Evolutionary conservation across 208 protist species (phyloP).

Genomic region (Acanthamoeba quina): DNA sequence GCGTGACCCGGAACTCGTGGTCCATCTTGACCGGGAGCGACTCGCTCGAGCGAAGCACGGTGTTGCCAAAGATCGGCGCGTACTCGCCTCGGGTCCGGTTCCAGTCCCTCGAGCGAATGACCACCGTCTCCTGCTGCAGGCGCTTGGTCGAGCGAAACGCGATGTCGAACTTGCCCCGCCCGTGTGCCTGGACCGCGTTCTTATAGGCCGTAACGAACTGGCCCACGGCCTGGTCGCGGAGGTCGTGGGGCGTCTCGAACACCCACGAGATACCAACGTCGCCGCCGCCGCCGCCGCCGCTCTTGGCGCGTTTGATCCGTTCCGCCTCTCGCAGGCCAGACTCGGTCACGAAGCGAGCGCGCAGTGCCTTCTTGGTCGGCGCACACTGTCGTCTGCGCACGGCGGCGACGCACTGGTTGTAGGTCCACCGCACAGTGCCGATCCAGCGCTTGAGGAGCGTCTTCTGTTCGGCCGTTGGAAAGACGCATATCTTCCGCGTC

Average conservation of each 20-base stretch:
- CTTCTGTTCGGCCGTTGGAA: background rate
- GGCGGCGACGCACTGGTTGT: constrained; percentile 5
- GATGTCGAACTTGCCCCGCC: background rate
- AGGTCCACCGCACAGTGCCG: constrained; percentile 34
- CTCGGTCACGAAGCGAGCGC: constrained; percentile 8
- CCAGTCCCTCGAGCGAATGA: background rate
- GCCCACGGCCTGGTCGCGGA: constrained; percentile 37
- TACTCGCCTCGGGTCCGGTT: constrained; percentile 12
- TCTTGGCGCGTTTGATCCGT: background rate
- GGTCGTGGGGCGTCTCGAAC: constrained; percentile 4
- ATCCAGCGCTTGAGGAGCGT: constrained; percentile 45
- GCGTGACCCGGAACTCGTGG: background rate
- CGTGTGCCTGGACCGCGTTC: background rate
- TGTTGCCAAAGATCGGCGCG: background rate
- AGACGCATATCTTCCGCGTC: too few relatives aligned
- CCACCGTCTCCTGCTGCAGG: background rate
- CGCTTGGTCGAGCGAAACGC: background rate
- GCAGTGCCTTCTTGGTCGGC: background rate
- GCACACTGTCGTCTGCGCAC: background rate
- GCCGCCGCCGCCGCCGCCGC: background rate
- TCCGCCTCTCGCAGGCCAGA: background rate
- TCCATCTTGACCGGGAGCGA: background rate
- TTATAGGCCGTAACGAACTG: constrained; percentile 8
- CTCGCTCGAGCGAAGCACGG: background rate
- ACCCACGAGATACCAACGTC: background rate